phyloP scores from a whole-genome alignment of 2,329 filamentous ascomycete species.

The Neurospora crassa region DNA sequence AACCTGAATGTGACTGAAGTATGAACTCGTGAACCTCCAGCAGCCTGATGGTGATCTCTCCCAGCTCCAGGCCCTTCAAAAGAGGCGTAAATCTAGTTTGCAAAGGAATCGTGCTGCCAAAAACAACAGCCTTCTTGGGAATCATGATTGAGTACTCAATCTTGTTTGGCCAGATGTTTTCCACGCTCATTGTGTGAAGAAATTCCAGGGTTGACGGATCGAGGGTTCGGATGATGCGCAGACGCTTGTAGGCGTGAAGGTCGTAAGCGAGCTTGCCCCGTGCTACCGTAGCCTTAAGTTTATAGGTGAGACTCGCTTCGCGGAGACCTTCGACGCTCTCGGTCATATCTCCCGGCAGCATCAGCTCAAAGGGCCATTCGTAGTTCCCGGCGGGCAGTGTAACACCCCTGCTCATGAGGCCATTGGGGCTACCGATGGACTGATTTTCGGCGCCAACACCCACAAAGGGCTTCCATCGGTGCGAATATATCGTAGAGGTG shows the following conservation, averaged over 20 bases:
- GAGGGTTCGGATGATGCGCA: constrained; percentile 69
- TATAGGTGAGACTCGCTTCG: constrained; percentile 82
- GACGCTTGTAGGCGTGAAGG: constrained; percentile 66
- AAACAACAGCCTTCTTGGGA: constrained; percentile 88
- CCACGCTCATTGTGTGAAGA: constrained; percentile 84
- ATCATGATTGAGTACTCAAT: constrained; percentile 91
- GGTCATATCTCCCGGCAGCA: constrained; percentile 61
- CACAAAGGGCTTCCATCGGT: constrained; percentile 61
- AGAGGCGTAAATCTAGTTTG: constrained; percentile 83
- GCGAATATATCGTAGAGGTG: constrained; percentile 51
- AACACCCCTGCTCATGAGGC: constrained; percentile 41
- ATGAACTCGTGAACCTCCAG: constrained; percentile 68
- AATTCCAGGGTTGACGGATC: constrained; percentile 69
- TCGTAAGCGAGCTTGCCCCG: constrained; percentile 85
- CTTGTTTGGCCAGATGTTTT: constrained; percentile 97
- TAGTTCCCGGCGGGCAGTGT: constrained; percentile 66
- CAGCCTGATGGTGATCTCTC: constrained; percentile 71
- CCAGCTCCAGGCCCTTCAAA: constrained; percentile 77
- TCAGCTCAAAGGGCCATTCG: constrained; percentile 70
- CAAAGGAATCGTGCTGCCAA: constrained; percentile 76
- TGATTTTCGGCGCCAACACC: constrained; percentile 24
- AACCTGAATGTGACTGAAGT: constrained; percentile 34
- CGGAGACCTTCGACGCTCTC: constrained; percentile 87
- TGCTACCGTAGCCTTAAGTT: constrained; percentile 80
- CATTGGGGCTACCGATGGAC: constrained; percentile 1